These are phyloP conservation scores for Bruguiera gymnorhiza DNA, from an alignment of 345 rosid genomes.

Conservation along the genomic window DNA sequence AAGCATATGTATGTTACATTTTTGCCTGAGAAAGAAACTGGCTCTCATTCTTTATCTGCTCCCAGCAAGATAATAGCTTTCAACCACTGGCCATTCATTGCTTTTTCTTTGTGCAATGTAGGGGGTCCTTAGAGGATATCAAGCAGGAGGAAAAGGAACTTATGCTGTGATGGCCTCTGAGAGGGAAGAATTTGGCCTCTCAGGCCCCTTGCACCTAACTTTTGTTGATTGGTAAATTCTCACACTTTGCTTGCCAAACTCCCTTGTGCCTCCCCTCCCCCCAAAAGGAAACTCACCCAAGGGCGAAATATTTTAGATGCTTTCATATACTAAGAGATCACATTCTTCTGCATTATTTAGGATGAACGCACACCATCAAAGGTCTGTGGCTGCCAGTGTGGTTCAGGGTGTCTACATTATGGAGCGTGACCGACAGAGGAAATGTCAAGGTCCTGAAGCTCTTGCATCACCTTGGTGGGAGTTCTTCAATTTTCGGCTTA, in stretches of 20 bases:
- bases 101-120: conserved; percentile 16
- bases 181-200: conserved; percentile 58
- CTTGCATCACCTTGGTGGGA: conserved; percentile 85
- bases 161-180: conserved; percentile 47
- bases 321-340: neutral
- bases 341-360: conserved; percentile 29
- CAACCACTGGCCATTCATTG: neutral
- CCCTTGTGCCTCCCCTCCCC: neutral
- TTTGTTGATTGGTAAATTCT: conserved; percentile 58
- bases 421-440: conserved; percentile 84
- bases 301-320: neutral
- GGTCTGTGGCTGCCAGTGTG: conserved; percentile 74
- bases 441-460: conserved; percentile 56
- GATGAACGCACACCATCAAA: conserved; percentile 59
- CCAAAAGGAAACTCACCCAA: neutral
- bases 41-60: too few relatives aligned
- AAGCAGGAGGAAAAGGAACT: conserved; percentile 9
- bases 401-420: conserved; percentile 75
- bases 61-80: neutral
- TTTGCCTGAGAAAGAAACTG: neutral
- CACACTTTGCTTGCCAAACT: neutral
- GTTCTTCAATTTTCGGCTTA: conserved; percentile 60
- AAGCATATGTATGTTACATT: too few relatives aligned
- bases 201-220: conserved; percentile 69
- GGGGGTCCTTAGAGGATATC: conserved; percentile 14